These are phyloP conservation scores for Gonium pectorale DNA, from an alignment of 139 green algal genomes.

Conservation along the genomic window DNA sequence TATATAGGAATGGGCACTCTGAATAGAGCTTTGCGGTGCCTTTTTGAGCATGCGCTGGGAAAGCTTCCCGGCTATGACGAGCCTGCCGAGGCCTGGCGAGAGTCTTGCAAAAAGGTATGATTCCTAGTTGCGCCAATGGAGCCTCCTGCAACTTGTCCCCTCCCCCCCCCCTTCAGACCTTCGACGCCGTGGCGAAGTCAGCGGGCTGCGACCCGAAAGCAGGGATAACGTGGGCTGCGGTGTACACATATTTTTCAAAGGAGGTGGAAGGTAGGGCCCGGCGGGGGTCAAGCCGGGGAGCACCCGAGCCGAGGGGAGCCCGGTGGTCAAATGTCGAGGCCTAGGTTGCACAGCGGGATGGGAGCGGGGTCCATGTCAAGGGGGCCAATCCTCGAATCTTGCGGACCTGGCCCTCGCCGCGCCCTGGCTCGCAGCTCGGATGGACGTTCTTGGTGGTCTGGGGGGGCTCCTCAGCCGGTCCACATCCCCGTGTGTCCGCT, in stretches of 20 bases:
- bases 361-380: no score
- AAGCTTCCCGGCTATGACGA: conserved; percentile 6
- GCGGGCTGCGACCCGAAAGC: background rate
- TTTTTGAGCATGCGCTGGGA: conserved; percentile 21
- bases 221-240: background rate
- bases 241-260: conserved; percentile 6
- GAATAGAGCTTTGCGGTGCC: background rate
- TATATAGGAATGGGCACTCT: conserved; percentile 36
- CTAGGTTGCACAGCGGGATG: no score
- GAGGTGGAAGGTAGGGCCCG: conserved; percentile 7
- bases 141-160: no score
- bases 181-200: background rate
- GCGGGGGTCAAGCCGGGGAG: background rate
- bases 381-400: no score
- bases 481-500: no score
- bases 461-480: no score
- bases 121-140: no score
- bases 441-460: no score
- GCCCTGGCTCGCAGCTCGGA: no score
- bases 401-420: no score
- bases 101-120: background rate
- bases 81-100: background rate
- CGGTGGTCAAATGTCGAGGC: no score
- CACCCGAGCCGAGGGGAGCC: no score
- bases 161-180: background rate